These are phyloP conservation scores for Arthrobotrys pseudoclavata DNA, from an alignment of 2,329 filamentous ascomycete species.

Conservation along the genomic window DNA sequence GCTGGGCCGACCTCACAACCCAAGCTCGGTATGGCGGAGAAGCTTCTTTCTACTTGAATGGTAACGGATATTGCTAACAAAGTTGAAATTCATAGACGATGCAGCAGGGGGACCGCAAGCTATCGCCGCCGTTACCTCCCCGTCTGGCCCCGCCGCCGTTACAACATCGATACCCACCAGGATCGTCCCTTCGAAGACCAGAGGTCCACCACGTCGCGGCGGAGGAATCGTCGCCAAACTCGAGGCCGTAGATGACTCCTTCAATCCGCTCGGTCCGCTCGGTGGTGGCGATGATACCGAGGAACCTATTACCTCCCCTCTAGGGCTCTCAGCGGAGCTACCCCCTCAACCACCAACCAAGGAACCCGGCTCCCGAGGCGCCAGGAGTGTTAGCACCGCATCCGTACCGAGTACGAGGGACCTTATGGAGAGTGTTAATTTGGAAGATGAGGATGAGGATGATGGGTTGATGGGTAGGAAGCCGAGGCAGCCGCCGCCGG, in stretches of 20 bases:
- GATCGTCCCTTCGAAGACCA: slow-evolving; percentile 53
- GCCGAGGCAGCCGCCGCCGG: slow-evolving; percentile 74
- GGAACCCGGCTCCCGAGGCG: slow-evolving; percentile 73
- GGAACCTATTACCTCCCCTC: slow-evolving; percentile 61
- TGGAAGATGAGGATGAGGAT: slow-evolving; percentile 75
- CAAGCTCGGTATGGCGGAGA: slow-evolving; percentile 36
- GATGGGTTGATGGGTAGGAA: slow-evolving; percentile 69
- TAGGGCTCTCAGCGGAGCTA: slow-evolving; percentile 67
- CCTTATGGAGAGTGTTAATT: slow-evolving; percentile 76
- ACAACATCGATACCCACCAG: slow-evolving; percentile 55
- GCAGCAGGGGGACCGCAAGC: slow-evolving; percentile 31
- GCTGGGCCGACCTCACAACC: slow-evolving; percentile 23
- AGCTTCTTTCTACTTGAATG: background rate
- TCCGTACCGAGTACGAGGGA: slow-evolving; percentile 69
- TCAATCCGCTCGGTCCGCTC: slow-evolving; percentile 81
- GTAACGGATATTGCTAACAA: background rate
- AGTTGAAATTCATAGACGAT: slow-evolving; percentile 29
- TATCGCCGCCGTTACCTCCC: slow-evolving; percentile 14
- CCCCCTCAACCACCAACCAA: slow-evolving; percentile 79
- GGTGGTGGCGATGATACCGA: slow-evolving; percentile 68
- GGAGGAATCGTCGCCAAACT: slow-evolving; percentile 82
- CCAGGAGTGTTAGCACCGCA: slow-evolving; percentile 67
- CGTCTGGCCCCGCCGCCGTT: slow-evolving; percentile 12
- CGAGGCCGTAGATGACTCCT: slow-evolving; percentile 80
- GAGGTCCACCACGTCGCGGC: slow-evolving; percentile 71